Evolutionary conservation across 1,284 basidiomycete species (phyloP), one percentile per base, ranked within the genome.

Genomic region (Fistulinella cinereoalba): DNA sequence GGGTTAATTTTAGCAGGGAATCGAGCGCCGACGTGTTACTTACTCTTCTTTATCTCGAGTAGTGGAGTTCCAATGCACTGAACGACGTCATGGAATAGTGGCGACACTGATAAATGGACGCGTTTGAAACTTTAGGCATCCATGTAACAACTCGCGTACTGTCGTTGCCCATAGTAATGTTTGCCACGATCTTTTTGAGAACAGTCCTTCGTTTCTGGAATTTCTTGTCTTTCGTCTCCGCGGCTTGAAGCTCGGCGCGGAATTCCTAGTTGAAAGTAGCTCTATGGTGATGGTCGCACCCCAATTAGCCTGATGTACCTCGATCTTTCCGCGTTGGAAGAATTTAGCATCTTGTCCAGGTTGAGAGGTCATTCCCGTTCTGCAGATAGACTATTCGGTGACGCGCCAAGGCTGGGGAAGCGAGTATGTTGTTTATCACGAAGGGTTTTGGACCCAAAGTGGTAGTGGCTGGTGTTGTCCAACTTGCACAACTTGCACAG

Each of bases 11-110:
- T 43, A 11, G 44, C n/a, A 36, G 33, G 36, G 21, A 33, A 41
- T 33, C 37, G 27, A 37, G 31, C 7, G 28, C 41, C 19, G 5
- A 23, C 4, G 29, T 38, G 21, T 37, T 23, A 66, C 83, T 66
- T 61, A 94, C 96, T 98, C 79, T 99, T 99, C 79, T 99, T 99
- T 68, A 99, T 96, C 69, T 99, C 97, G 31, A 99, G 77, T 8
- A 95, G 71, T 28, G 92, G 90, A 8, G 90, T 92, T 34, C 87
- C 86, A 50, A 97, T 75, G 62, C 90, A 94, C 60, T 90, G 86
- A 12, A 94, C 84, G 42, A 97, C 90, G 58, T 96, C 93, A 16
- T 82, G 79, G 72, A 94, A 96, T 55, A 97, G 73, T 21, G 88
- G 82, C 16, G 93, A 97, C 96, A 99, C 91, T 98, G 60, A 46